Conservation (phyloP, 208 protist species). For the Crithidia mellificae region DNA sequence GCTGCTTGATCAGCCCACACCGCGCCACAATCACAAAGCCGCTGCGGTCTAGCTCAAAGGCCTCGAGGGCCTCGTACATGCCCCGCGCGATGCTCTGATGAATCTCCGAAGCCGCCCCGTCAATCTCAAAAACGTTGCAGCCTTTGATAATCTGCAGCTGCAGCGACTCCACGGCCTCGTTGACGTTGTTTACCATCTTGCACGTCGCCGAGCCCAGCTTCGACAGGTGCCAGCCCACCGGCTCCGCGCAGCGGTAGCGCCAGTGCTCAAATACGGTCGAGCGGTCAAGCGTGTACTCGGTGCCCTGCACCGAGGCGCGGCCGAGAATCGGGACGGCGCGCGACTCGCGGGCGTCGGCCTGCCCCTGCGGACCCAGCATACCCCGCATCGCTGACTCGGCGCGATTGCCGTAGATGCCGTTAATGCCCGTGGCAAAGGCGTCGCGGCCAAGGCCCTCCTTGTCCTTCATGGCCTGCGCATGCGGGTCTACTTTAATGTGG, state of each 20-base stretch:
- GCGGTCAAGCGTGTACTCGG: slow-evolving; percentile 75
- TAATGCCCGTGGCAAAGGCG: slow-evolving; percentile 60
- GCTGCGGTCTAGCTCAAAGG: slow-evolving; percentile 87
- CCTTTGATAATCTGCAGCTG: slow-evolving; percentile 91
- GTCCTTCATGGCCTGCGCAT: slow-evolving; percentile 15
- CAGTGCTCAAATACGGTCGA: slow-evolving; percentile 88
- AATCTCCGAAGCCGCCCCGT: slow-evolving; percentile 74
- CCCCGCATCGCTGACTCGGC: slow-evolving; percentile 78
- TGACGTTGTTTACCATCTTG: slow-evolving; percentile 86
- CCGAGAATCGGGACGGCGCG: slow-evolving; percentile 82
- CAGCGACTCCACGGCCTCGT: slow-evolving; percentile 82
- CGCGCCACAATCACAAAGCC: slow-evolving; percentile 82
- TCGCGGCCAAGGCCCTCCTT: slow-evolving; percentile 31
- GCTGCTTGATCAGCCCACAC: slow-evolving; percentile 78
- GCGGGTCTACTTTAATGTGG: slow-evolving; percentile 41
- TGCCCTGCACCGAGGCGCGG: slow-evolving; percentile 69
- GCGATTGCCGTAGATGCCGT: slow-evolving; percentile 77
- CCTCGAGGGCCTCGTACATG: slow-evolving; percentile 77
- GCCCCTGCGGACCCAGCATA: slow-evolving; percentile 82
- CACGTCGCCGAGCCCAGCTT: slow-evolving; percentile 82
- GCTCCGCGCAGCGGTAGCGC: slow-evolving; percentile 63
- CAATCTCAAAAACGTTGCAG: slow-evolving; percentile 89
- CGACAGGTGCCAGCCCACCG: slow-evolving; percentile 82
- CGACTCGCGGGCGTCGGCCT: slow-evolving; percentile 75
- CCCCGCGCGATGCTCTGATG: slow-evolving; percentile 78